Conservation (phyloP, 345 rosid genomes). For the Aegle marmelos region DNA sequence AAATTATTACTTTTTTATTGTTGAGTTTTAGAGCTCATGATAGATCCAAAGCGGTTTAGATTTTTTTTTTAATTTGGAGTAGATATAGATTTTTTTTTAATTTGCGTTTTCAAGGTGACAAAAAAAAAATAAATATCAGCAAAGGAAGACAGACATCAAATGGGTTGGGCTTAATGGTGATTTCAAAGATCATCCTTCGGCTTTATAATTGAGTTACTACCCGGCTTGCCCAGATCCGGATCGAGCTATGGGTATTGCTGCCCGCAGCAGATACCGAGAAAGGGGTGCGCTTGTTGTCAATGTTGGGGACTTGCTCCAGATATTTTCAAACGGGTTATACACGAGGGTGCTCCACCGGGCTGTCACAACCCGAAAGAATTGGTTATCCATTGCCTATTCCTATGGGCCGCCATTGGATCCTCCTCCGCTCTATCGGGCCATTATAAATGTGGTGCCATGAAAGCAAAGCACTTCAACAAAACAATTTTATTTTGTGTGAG, state of each 20-base stretch:
- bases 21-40: too few relatives aligned
- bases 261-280: conserved; percentile 66
- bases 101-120: too few relatives aligned
- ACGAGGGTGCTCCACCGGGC: conserved; percentile 80
- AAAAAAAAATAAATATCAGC: too few relatives aligned
- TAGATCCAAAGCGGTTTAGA: too few relatives aligned
- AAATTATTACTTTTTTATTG: too few relatives aligned
- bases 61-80: too few relatives aligned
- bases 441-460: conserved; percentile 65
- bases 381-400: conserved; percentile 64
- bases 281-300: conserved; percentile 66
- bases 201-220: conserved; percentile 68
- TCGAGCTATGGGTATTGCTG: conserved; percentile 86
- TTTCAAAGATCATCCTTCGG: conserved; percentile 39
- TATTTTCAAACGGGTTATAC: conserved; percentile 77
- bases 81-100: too few relatives aligned
- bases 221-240: conserved; percentile 90
- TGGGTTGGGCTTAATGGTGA: conserved; percentile 59
- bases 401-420: conserved; percentile 65
- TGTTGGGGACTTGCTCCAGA: conserved; percentile 82
- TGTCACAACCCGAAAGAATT: conserved; percentile 50
- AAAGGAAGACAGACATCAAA: too few relatives aligned
- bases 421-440: conserved; percentile 68
- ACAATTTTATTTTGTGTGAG: conserved; percentile 33
- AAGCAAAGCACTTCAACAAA: conserved; percentile 67